Conservation (phyloP, 2,329 filamentous ascomycete species). For the Talaromyces sp. region DNA sequence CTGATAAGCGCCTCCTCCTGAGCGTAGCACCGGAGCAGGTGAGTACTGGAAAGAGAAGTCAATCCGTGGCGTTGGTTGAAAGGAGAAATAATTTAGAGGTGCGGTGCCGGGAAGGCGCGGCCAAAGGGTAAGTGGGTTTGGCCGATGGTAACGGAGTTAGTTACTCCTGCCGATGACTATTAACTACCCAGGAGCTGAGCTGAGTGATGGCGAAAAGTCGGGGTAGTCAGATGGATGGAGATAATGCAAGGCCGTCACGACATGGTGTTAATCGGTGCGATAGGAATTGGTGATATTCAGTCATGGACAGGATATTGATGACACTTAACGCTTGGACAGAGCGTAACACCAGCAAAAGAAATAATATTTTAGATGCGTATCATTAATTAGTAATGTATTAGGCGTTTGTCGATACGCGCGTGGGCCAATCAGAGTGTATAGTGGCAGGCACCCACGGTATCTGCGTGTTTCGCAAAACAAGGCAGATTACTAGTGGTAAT, state of each 20-base stretch:
- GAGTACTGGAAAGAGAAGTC: background rate
- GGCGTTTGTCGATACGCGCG: background rate
- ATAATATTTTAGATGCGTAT: conserved; percentile 1
- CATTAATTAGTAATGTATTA: conserved; percentile 3
- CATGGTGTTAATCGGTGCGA: conserved; percentile 9
- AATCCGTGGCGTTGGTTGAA: background rate
- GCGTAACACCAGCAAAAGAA: conserved; percentile 3
- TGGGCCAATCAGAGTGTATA: background rate
- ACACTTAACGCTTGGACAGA: background rate
- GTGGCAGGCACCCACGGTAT: background rate
- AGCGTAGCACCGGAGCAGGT: background rate
- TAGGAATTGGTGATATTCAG: background rate
- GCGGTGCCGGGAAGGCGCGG: conserved; percentile 11
- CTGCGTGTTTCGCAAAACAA: background rate
- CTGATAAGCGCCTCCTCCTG: background rate
- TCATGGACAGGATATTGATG: background rate
- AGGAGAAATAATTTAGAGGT: background rate
- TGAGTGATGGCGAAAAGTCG: background rate
- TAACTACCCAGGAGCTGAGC: background rate
- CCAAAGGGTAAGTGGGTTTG: conserved; percentile 9
- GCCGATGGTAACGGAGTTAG: background rate
- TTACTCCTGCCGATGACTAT: background rate
- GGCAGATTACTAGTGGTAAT: conserved; percentile 9
- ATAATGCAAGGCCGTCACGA: conserved; percentile 2
- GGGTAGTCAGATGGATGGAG: background rate